Evolutionary conservation across 306 rosid species (phyloP), one percentile per base, ranked within the genome.

Genomic region (Vigna reflexopilosa): DNA sequence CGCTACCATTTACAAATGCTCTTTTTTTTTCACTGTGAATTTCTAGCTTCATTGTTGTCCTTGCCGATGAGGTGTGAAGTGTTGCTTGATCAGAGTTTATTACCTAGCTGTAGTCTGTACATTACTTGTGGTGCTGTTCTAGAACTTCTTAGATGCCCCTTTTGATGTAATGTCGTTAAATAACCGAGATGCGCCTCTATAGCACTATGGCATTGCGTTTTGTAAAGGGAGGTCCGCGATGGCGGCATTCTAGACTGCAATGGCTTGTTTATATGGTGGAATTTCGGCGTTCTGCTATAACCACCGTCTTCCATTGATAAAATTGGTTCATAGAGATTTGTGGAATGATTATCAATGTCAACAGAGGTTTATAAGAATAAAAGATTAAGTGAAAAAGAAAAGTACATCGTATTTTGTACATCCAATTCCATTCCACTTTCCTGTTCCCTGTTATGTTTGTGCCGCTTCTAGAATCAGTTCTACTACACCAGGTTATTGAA

Each of bases 61-160:
- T 50, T 5, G 56, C 26, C 42, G 52, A 19, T 56, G 65, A 28
- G 48, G 36, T 68, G 49, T 26, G 28, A 26, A 26, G 67, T 20
- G 48, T 61, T 64, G 24, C 75, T 78, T 76, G 57, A 79, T 81
- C 44, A 30, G 68, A 30, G 75, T 71, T 76, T 61, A 51, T 45
- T 10, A 11, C 62, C 32, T 73, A 73, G 16, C 16, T 34, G 52
- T 54, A 73, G 72, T 67, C 16, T 34, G 52, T 54, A 69, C 68
- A 76, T 30, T 42, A 50, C 34, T 62, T 69, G 34, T 70, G 76
- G 52, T 58, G 65, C 68, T 36, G 57, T 64, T 51, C 34, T 38
- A 15, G 15, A 70, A 32, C 34, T 52, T 51, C 63, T 71, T 45
- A 20, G 13, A 38, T 49, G 36, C 61, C 47, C 48, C 2, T 19